These are phyloP conservation scores for Dendrobium catenatum DNA, from an alignment of 106 monocot species.

Conservation along the genomic window DNA sequence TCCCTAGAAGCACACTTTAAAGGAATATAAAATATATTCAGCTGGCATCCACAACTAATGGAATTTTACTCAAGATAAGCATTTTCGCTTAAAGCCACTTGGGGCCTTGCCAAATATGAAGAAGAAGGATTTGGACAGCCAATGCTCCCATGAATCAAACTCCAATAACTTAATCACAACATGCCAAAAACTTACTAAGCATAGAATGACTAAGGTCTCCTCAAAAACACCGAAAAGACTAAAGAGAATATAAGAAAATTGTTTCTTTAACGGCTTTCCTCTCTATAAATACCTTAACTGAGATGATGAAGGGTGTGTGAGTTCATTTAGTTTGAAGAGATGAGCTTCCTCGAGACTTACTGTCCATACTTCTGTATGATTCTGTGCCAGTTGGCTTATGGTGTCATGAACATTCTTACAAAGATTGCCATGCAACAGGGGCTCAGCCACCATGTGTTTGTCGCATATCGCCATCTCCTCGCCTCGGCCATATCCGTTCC, in stretches of 20 bases:
- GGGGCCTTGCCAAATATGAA: too few relatives aligned
- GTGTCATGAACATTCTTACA: conserved; percentile 31
- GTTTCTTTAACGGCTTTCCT: too few relatives aligned
- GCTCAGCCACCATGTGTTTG: conserved; percentile 33
- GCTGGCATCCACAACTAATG: too few relatives aligned
- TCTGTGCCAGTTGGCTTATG: conserved; percentile 30
- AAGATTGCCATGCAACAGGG: conserved; percentile 54
- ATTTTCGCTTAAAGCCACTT: too few relatives aligned
- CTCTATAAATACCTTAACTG: neutral
- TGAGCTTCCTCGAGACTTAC: conserved; percentile 14
- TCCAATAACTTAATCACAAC: neutral
- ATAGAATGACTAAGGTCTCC: neutral
- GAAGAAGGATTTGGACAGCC: too few relatives aligned
- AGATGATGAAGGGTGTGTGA: neutral
- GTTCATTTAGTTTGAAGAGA: neutral
- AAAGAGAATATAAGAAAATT: neutral
- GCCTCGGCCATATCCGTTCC: conserved; percentile 36
- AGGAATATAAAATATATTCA: too few relatives aligned
- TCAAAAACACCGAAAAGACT: neutral
- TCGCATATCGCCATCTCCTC: conserved; percentile 44
- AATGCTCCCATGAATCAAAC: conserved; percentile 1
- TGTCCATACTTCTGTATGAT: conserved; percentile 34
- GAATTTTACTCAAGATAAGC: too few relatives aligned
- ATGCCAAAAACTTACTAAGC: neutral
- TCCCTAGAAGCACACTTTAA: too few relatives aligned